Percentiles rank a stretch among this genome's conserved stretches.
phyloP scores from a whole-genome alignment of 2,329 filamentous ascomycete species.

The Lachnellula occidentalis region DNA sequence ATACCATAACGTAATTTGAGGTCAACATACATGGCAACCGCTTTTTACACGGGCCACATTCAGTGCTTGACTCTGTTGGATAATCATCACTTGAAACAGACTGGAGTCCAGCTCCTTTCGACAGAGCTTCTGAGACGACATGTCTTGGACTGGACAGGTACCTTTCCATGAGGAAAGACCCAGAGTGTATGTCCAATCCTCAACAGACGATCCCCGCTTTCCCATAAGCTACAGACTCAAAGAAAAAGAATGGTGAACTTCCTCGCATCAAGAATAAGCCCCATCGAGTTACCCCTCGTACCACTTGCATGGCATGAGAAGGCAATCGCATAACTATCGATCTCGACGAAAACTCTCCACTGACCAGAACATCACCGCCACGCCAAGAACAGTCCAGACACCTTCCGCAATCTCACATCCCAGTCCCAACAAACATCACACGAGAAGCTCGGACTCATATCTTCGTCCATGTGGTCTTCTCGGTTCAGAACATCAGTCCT shows the following conservation, averaged over 20 bases:
- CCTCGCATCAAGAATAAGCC: conserved; percentile 99
- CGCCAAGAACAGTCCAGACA: conserved; percentile 36
- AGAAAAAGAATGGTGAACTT: conserved; percentile 46
- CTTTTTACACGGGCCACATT: conserved; percentile 46
- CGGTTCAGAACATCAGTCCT: conserved; percentile 24
- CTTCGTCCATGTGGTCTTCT: conserved; percentile 66
- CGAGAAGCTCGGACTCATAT: conserved; percentile 72
- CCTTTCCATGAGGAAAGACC: conserved; percentile 31
- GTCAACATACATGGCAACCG: conserved; percentile 38
- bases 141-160: conserved; percentile 26
- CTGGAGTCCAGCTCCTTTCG: conserved; percentile 62
- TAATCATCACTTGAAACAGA: conserved; percentile 76
- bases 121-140: conserved; percentile 52
- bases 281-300: conserved; percentile 90
- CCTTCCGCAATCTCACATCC: conserved; percentile 31
- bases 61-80: conserved; percentile 99
- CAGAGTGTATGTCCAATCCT: conserved; percentile 23
- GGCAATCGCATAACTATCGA: conserved; percentile 99
- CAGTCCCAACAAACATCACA: conserved; percentile 32
- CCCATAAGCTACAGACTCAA: conserved; percentile 48
- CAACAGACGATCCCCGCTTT: conserved; percentile 38
- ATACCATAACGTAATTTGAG: conserved; percentile 44
- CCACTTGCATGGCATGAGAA: conserved; percentile 32
- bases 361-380: conserved; percentile 42
- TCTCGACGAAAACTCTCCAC: conserved; percentile 77